Conservation (phyloP, 176 grass and related monocot genomes). For the Oryza australiensis region DNA sequence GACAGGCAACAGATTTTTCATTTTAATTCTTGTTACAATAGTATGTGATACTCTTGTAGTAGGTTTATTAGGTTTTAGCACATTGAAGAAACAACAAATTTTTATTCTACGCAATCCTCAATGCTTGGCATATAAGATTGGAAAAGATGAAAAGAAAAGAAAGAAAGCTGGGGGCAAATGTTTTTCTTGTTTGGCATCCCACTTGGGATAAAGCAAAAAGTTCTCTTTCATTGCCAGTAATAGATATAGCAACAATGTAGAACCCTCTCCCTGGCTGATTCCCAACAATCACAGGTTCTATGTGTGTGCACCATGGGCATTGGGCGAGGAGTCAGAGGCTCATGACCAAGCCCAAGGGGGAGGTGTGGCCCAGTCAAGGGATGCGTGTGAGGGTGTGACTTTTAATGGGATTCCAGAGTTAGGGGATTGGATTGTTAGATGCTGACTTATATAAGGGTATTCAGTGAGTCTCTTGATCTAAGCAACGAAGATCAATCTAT, state of each 20-base stretch:
- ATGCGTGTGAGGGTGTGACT: too few relatives aligned
- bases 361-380: too few relatives aligned
- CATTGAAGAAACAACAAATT: too few relatives aligned
- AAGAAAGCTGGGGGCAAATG: not conserved
- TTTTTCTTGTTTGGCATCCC: not conserved
- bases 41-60: not conserved
- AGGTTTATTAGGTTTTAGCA: too few relatives aligned
- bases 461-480: not conserved
- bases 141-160: not conserved
- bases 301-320: too few relatives aligned
- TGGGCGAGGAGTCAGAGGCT: too few relatives aligned
- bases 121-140: not conserved
- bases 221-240: not conserved
- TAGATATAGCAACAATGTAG: too few relatives aligned
- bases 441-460: not conserved
- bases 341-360: too few relatives aligned
- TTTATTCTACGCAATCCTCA: too few relatives aligned
- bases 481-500: not conserved
- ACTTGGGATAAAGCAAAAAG: constrained; percentile 12
- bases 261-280: too few relatives aligned
- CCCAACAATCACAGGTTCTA: too few relatives aligned
- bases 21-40: constrained; percentile 16
- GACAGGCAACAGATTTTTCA: not conserved
- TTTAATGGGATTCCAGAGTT: not conserved
- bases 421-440: not conserved